These are phyloP conservation scores for Casuarina cunninghamiana DNA, from an alignment of 306 rosid species.

Conservation along the genomic window DNA sequence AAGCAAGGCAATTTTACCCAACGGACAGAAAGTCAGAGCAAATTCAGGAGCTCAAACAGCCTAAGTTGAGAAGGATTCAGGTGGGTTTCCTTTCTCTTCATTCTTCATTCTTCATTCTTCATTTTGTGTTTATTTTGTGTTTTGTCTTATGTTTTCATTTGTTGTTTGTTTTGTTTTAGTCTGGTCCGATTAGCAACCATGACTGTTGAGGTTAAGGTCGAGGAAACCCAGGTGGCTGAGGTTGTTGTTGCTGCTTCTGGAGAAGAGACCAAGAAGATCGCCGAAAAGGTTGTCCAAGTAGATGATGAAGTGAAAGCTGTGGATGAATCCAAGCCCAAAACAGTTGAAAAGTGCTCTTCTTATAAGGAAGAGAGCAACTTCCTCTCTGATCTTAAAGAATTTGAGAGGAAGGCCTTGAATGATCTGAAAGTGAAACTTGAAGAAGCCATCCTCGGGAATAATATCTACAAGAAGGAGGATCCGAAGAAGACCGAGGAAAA, in stretches of 20 bases:
- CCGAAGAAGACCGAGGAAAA: constrained; percentile 15
- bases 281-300: constrained; percentile 11
- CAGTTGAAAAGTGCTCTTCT: constrained; percentile 40
- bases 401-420: constrained; percentile 43
- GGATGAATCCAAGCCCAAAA: not conserved
- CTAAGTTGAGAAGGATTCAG: no score
- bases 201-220: constrained; percentile 46
- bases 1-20: not conserved
- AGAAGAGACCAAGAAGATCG: constrained; percentile 22
- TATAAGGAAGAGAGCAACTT: constrained; percentile 55
- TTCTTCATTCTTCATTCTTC: not conserved
- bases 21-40: not conserved
- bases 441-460: constrained; percentile 39
- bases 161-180: not conserved
- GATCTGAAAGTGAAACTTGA: constrained; percentile 47
- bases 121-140: not conserved
- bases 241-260: constrained; percentile 16
- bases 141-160: not conserved
- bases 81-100: not conserved
- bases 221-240: constrained; percentile 36
- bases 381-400: constrained; percentile 50
- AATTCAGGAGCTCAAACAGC: not conserved
- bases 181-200: constrained; percentile 19
- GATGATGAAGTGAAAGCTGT: constrained; percentile 24
- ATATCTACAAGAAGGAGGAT: constrained; percentile 29